These are phyloP conservation scores for Astrephomene gubernaculifera DNA, from an alignment of 139 green algal genomes.

Conservation along the genomic window DNA sequence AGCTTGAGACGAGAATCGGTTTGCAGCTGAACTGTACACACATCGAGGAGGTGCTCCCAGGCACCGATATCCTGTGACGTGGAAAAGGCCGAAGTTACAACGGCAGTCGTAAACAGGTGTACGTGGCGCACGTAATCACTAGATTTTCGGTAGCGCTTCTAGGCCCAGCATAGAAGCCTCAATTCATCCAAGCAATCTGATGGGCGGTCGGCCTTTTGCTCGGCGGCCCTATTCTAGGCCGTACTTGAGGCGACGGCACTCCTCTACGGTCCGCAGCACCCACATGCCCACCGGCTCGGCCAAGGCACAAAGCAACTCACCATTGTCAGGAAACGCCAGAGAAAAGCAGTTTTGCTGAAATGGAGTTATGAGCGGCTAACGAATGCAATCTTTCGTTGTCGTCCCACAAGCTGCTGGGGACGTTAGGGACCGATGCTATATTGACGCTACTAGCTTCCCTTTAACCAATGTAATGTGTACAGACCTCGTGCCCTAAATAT, in stretches of 20 bases:
- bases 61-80: not conserved
- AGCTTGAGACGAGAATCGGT: not conserved
- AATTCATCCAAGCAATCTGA: too few relatives aligned
- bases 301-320: not conserved
- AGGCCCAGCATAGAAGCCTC: not conserved
- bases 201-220: too few relatives aligned
- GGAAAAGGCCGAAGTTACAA: not conserved
- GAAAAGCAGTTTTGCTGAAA: too few relatives aligned
- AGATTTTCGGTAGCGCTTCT: too few relatives aligned
- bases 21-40: not conserved
- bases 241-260: not conserved
- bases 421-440: too few relatives aligned
- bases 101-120: conserved; percentile 17
- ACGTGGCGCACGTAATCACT: not conserved
- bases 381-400: too few relatives aligned
- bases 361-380: too few relatives aligned
- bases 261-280: not conserved
- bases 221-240: not conserved
- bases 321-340: not conserved
- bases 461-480: too few relatives aligned
- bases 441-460: too few relatives aligned
- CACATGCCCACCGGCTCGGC: not conserved
- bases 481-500: too few relatives aligned
- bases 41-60: not conserved
- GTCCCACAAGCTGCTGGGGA: too few relatives aligned